A percentile compares a stretch with the other conserved stretches of the same genome.
Conservation (phyloP, 108 stramenopile species). For the Nannochloropsis gaditana region DNA sequence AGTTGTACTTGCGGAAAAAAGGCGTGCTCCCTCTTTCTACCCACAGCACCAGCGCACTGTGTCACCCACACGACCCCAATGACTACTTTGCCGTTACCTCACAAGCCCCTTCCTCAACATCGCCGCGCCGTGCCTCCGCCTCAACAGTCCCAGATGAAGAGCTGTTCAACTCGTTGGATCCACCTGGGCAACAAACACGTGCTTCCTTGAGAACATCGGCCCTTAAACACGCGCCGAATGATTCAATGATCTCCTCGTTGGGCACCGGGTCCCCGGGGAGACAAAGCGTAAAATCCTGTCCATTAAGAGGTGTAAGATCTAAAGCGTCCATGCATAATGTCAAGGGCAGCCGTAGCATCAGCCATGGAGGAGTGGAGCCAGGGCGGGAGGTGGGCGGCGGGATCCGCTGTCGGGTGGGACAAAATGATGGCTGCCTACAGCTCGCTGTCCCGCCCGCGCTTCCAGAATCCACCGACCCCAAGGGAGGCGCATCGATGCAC, state of each 20-base stretch:
- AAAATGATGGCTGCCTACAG: too few species aligned
- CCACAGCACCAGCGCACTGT: background rate
- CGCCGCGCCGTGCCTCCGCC: too few species aligned
- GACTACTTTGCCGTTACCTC: background rate
- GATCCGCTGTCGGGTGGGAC: too few species aligned
- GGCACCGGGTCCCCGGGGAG: background rate
- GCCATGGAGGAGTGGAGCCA: background rate
- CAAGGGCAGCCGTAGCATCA: background rate
- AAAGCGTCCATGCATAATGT: background rate
- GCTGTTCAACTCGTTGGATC: too few species aligned
- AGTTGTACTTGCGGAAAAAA: constrained; percentile 9
- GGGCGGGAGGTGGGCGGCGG: too few species aligned
- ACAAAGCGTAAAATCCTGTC: background rate
- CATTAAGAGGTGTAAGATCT: background rate
- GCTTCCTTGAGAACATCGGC: background rate
- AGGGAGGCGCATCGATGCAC: too few species aligned
- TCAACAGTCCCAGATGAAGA: too few species aligned
- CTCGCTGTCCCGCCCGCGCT: too few species aligned
- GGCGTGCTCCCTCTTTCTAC: constrained; percentile 2
- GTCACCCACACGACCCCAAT: background rate
- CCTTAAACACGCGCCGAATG: background rate
- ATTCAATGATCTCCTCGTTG: background rate
- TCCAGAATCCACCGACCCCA: too few species aligned
- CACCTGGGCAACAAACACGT: background rate
- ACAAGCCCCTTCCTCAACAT: too few species aligned